Percentiles rank a stretch among this genome's conserved stretches.
These are phyloP conservation scores for Conticribra guillardii DNA, from an alignment of 108 stramenopile species.

Conservation along the genomic window DNA sequence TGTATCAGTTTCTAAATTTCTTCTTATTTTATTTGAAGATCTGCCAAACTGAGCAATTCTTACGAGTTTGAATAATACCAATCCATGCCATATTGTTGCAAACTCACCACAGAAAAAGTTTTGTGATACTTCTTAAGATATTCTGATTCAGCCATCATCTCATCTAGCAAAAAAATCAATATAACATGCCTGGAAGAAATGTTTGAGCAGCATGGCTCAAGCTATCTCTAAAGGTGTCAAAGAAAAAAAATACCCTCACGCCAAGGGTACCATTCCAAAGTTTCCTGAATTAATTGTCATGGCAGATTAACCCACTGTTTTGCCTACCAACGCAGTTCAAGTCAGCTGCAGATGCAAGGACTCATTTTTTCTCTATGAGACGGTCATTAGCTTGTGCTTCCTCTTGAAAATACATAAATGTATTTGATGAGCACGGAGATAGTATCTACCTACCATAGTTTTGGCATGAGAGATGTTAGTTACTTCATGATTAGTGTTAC, in stretches of 20 bases:
- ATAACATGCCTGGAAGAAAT: slow-evolving; percentile 80
- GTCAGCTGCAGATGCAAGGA: too few relatives aligned
- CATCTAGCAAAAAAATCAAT: slow-evolving; percentile 33
- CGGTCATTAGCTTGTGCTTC: too few relatives aligned
- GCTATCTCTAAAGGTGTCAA: slow-evolving; percentile 89
- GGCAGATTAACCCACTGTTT: slow-evolving; percentile 78
- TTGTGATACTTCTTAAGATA: neutral
- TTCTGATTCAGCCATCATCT: neutral
- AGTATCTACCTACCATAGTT: too few relatives aligned
- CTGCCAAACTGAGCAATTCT: slow-evolving; percentile 65
- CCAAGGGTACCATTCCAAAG: slow-evolving; percentile 79
- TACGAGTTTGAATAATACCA: slow-evolving; percentile 71
- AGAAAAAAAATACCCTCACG: slow-evolving; percentile 92
- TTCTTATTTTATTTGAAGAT: too few relatives aligned
- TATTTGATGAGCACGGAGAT: too few relatives aligned
- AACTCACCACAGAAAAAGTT: slow-evolving; percentile 56
- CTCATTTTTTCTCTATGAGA: too few relatives aligned
- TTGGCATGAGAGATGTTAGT: too few relatives aligned
- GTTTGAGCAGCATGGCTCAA: slow-evolving; percentile 87
- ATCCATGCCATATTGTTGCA: slow-evolving; percentile 66
- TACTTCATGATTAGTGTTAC: too few relatives aligned
- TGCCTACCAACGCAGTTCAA: slow-evolving; percentile 75
- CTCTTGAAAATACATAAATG: too few relatives aligned
- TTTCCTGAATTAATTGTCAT: slow-evolving; percentile 74
- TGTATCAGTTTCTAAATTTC: too few relatives aligned